Conservation (phyloP, 2,329 filamentous ascomycete genomes). For the Ascochyta viciae-villosae region DNA sequence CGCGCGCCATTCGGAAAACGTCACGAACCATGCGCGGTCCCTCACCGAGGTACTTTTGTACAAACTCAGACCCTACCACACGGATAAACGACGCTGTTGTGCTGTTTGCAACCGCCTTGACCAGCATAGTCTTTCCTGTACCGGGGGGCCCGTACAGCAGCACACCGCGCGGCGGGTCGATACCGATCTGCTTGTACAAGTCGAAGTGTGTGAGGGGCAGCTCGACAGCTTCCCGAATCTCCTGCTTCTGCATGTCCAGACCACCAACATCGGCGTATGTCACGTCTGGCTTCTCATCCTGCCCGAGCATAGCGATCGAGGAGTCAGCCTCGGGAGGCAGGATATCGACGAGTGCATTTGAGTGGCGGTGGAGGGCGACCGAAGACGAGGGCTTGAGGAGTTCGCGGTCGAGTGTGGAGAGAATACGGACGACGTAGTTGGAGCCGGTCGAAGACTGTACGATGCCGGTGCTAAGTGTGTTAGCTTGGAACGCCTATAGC, state of each 20-base stretch:
- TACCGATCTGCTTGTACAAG: conserved; percentile 98
- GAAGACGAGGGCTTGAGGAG: conserved; percentile 97
- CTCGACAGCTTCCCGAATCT: conserved; percentile 97
- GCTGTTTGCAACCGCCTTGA: conserved; percentile 98
- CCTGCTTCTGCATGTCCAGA: conserved; percentile 99
- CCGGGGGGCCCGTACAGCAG: conserved; percentile 95
- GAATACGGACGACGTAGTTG: conserved; percentile 98
- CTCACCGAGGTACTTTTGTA: conserved; percentile 98
- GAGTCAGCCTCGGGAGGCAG: conserved; percentile 98
- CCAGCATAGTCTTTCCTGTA: conserved; percentile 95
- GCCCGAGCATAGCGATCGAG: conserved; percentile 96
- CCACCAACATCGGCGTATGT: conserved; percentile 98
- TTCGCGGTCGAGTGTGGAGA: conserved; percentile 97
- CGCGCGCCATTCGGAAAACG: conserved; percentile 97
- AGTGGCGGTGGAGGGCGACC: conserved; percentile 96
- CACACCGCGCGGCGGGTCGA: conserved; percentile 95
- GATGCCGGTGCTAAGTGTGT: conserved; percentile 79
- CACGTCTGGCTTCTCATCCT: conserved; percentile 97
- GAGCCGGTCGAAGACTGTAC: conserved; percentile 98
- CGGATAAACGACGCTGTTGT: conserved; percentile 98
- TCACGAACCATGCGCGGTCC: conserved; percentile 98
- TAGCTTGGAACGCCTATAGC: conserved; percentile 15
- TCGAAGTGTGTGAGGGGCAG: conserved; percentile 96
- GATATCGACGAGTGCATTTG: conserved; percentile 97
- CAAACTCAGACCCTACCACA: conserved; percentile 97